These are phyloP conservation scores for Salix arbutifolia DNA, from an alignment of 345 rosid genomes.

Conservation along the genomic window DNA sequence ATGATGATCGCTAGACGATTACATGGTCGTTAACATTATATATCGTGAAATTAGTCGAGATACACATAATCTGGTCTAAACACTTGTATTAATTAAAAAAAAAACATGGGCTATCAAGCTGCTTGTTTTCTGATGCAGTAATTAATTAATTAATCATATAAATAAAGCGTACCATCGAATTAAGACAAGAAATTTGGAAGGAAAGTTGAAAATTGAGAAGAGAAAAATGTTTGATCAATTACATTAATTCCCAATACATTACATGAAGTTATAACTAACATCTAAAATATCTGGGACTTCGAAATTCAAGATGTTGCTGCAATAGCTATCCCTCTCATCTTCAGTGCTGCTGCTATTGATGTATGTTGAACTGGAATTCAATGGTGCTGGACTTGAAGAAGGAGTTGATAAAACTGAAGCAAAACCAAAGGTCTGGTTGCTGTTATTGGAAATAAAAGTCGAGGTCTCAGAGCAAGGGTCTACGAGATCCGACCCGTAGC, in stretches of 20 bases:
- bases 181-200: slow-evolving; percentile 1
- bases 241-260: neutral
- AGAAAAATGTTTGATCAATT: slow-evolving; percentile 1
- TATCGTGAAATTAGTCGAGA: too few relatives aligned
- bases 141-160: neutral
- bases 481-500: slow-evolving; percentile 4
- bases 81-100: too few relatives aligned
- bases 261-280: slow-evolving; percentile 46
- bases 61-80: accelerated
- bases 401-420: slow-evolving; percentile 58
- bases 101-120: too few relatives aligned
- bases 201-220: neutral
- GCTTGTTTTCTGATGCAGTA: slow-evolving; percentile 18
- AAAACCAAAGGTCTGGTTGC: slow-evolving; percentile 37
- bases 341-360: slow-evolving; percentile 46
- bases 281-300: slow-evolving; percentile 58
- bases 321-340: slow-evolving; percentile 76
- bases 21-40: too few relatives aligned
- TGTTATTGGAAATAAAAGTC: slow-evolving; percentile 22
- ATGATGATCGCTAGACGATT: too few relatives aligned
- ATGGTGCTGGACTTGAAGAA: slow-evolving; percentile 56
- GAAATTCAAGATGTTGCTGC: slow-evolving; percentile 56
- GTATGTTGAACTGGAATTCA: slow-evolving; percentile 58
- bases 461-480: slow-evolving; percentile 43
- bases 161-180: too few relatives aligned